phyloP scores from a whole-genome alignment of 2,329 filamentous ascomycete genomes.

The Diaporthe velutina region DNA sequence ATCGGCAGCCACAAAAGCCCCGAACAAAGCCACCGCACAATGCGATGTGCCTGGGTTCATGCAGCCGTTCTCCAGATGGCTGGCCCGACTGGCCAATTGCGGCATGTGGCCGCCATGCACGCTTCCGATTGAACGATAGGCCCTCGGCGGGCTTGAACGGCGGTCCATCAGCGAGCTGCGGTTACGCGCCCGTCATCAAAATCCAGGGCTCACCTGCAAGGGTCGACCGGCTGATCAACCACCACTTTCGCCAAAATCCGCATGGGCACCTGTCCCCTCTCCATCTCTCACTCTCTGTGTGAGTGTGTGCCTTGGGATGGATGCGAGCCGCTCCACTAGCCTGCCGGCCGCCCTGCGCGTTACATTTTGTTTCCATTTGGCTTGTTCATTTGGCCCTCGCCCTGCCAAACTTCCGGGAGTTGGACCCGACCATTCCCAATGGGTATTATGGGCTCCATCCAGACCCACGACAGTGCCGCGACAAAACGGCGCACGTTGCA shows the following conservation, averaged over 20 bases:
- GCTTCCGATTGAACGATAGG: constrained; percentile 62
- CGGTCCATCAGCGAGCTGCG: constrained; percentile 61
- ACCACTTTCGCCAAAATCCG: constrained; percentile 38
- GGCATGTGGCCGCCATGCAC: constrained; percentile 50
- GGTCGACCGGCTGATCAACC: constrained; percentile 46
- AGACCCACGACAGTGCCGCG: constrained; percentile 37
- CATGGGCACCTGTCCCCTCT: constrained; percentile 8
- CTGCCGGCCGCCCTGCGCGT: constrained; percentile 29
- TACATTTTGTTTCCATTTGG: constrained; percentile 18
- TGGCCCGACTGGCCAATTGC: constrained; percentile 55
- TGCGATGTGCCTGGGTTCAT: constrained; percentile 36
- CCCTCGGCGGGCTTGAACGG: constrained; percentile 54
- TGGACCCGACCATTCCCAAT: constrained; percentile 24
- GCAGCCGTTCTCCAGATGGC: constrained; percentile 36
- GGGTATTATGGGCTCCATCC: constrained; percentile 24
- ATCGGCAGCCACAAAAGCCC: constrained; percentile 48
- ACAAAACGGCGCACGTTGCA: constrained; percentile 31
- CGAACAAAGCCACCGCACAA: constrained; percentile 38
- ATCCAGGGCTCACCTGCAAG: constrained; percentile 53
- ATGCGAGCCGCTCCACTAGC: constrained; percentile 35
- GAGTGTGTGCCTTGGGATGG: neutral
- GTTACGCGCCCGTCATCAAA: constrained; percentile 62
- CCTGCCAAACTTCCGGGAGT: constrained; percentile 12
- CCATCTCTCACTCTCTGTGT: neutral
- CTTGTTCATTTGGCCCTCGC: constrained; percentile 9